phyloP scores from a whole-genome alignment of 805 yeast species.

The Candida fluviatilis region DNA sequence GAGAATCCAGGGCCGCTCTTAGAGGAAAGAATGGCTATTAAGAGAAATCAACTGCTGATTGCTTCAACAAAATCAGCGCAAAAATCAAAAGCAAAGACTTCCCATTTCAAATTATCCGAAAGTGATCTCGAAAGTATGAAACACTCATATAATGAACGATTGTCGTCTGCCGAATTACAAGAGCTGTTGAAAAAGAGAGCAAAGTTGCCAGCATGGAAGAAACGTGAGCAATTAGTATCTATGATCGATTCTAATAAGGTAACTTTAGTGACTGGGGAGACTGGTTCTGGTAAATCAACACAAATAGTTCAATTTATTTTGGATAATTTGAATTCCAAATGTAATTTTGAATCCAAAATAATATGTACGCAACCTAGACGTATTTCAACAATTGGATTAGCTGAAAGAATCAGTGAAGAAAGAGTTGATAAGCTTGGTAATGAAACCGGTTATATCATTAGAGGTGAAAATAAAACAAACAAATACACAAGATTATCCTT shows the following conservation, averaged over 20 bases:
- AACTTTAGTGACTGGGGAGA: conserved; percentile 87
- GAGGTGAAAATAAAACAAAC: conserved; percentile 78
- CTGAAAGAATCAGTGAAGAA: conserved; percentile 88
- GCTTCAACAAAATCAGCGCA: not conserved
- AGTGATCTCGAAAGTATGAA: conserved; percentile 9
- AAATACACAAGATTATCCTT: conserved; percentile 70
- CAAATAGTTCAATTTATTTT: conserved; percentile 88
- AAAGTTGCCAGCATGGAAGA: conserved; percentile 81
- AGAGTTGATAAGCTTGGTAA: conserved; percentile 59
- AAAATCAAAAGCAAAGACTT: conserved; percentile 14
- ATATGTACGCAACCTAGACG: conserved; percentile 95
- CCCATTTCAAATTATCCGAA: not conserved
- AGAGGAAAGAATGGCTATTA: not conserved
- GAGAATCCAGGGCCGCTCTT: conserved; percentile 72
- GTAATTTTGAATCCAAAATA: conserved; percentile 54
- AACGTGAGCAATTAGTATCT: conserved; percentile 50
- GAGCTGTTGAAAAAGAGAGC: conserved; percentile 41
- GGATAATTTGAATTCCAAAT: conserved; percentile 53
- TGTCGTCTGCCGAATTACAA: conserved; percentile 28
- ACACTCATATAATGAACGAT: conserved; percentile 20
- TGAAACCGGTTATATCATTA: conserved; percentile 83
- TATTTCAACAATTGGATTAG: conserved; percentile 90
- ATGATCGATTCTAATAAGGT: conserved; percentile 58
- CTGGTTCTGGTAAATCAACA: conserved; percentile 96
- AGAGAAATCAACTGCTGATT: conserved; percentile 5